These are phyloP conservation scores for Eimeria necatrix DNA, from an alignment of 169 alveolate genomes.

Conservation along the genomic window DNA sequence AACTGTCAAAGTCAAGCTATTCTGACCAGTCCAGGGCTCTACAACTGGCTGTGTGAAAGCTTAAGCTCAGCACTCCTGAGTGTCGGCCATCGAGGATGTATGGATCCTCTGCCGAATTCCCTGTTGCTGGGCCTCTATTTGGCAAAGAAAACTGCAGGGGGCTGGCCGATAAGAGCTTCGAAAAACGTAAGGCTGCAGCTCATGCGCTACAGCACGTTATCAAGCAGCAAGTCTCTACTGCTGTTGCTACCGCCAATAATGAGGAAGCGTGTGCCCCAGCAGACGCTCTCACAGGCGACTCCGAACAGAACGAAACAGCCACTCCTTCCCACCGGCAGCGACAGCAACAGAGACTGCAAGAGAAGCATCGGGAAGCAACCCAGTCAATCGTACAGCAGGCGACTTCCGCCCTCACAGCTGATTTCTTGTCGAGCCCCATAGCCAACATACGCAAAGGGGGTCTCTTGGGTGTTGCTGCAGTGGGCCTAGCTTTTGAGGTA, in stretches of 20 bases:
- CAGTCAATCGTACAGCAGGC: constrained; percentile 48
- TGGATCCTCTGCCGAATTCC: constrained; percentile 60
- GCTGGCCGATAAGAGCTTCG: constrained; percentile 79
- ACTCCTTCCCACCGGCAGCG: constrained; percentile 14
- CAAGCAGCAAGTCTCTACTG: constrained; percentile 29
- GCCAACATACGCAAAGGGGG: constrained; percentile 77
- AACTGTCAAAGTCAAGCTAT: too few species aligned
- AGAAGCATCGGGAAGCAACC: constrained; percentile 24
- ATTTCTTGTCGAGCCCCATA: constrained; percentile 50
- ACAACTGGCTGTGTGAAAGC: not conserved
- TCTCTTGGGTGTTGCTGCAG: constrained; percentile 75
- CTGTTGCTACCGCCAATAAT: not conserved
- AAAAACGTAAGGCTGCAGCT: constrained; percentile 81
- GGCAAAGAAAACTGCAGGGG: constrained; percentile 64
- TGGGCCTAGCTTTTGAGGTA: constrained; percentile 76
- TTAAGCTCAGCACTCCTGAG: not conserved
- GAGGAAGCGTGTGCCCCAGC: constrained; percentile 12
- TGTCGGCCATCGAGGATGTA: not conserved
- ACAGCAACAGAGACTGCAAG: not conserved
- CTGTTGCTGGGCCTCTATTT: constrained; percentile 62
- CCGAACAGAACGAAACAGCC: not conserved
- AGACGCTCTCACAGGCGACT: not conserved
- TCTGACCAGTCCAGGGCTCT: not conserved
- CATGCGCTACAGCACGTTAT: constrained; percentile 76
- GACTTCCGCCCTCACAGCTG: constrained; percentile 25